Conservation (phyloP, 2,329 filamentous ascomycete species). For the Scedosporium boydii region DNA sequence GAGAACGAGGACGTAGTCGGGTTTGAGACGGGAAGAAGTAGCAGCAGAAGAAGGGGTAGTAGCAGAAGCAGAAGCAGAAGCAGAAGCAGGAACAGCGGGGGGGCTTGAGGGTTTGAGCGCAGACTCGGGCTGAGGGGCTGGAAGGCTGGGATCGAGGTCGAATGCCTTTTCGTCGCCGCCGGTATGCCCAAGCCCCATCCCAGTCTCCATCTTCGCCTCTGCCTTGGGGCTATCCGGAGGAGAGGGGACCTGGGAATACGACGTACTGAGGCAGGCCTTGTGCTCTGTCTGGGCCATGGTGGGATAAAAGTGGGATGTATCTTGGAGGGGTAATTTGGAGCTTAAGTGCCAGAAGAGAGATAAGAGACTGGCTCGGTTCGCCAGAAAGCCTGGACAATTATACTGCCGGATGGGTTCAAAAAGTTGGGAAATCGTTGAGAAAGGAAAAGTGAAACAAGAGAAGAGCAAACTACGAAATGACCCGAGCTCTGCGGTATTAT, state of each 20-base stretch:
- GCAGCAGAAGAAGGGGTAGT: too few relatives aligned
- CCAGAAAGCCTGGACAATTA: neutral
- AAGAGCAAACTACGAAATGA: neutral
- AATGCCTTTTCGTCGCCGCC: neutral
- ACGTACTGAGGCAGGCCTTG: conserved; percentile 55
- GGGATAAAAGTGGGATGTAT: conserved; percentile 10
- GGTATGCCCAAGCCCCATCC: neutral
- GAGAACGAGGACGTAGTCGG: conserved; percentile 32
- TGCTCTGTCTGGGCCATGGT: conserved; percentile 46
- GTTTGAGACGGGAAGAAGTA: neutral
- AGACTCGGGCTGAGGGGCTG: neutral
- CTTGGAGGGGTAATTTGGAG: neutral
- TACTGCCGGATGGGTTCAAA: neutral
- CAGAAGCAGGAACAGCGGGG: neutral
- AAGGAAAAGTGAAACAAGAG: conserved; percentile 6
- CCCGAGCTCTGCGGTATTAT: neutral
- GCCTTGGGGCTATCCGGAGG: conserved; percentile 4
- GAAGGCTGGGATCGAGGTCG: neutral
- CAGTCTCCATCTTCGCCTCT: neutral
- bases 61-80: too few relatives aligned
- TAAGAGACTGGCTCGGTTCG: neutral
- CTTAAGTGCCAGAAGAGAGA: neutral
- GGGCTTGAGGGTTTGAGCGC: neutral
- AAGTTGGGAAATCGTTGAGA: neutral
- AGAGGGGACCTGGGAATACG: conserved; percentile 20